A percentile compares a stretch with the other conserved stretches of the same genome.
phyloP scores from a whole-genome alignment of 2,329 filamentous ascomycete species.

The Penicillium sumatraense region DNA sequence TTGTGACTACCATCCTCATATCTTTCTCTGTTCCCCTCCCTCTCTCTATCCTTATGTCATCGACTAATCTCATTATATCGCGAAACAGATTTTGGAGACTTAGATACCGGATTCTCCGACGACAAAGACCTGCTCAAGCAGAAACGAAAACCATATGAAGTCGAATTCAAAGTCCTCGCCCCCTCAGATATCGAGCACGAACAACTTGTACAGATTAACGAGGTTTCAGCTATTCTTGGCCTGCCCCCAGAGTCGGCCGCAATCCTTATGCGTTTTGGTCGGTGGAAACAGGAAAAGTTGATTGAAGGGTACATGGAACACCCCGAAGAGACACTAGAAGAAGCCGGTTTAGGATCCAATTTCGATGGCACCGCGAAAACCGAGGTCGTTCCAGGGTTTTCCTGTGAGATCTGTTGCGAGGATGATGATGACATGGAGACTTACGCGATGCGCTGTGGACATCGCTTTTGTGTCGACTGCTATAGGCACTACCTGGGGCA shows the following conservation, averaged over 20 bases:
- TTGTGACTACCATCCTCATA: too few relatives aligned
- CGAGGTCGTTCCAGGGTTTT: constrained; percentile 74
- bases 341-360: constrained; percentile 76
- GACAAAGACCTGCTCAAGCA: constrained; percentile 74
- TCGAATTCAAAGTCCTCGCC: constrained; percentile 80
- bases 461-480: constrained; percentile 91
- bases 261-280: constrained; percentile 83
- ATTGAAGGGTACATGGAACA: constrained; percentile 97
- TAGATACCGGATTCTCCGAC: constrained; percentile 66
- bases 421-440: constrained; percentile 76
- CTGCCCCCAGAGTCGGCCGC: constrained; percentile 87
- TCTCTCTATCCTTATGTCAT: not conserved
- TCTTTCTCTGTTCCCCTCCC: not conserved
- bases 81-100: constrained; percentile 59
- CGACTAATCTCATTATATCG: constrained; percentile 7
- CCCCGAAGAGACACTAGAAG: constrained; percentile 77
- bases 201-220: constrained; percentile 83
- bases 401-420: constrained; percentile 95
- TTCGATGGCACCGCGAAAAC: constrained; percentile 68
- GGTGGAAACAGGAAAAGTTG: constrained; percentile 95
- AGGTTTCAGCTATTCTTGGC: constrained; percentile 89
- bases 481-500: constrained; percentile 89
- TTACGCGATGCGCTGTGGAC: constrained; percentile 93
- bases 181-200: constrained; percentile 81
- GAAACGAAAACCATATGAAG: constrained; percentile 76